Evolutionary conservation across 768 basidiomycete species (phyloP).

Genomic region (Tephrocybe sp.): DNA sequence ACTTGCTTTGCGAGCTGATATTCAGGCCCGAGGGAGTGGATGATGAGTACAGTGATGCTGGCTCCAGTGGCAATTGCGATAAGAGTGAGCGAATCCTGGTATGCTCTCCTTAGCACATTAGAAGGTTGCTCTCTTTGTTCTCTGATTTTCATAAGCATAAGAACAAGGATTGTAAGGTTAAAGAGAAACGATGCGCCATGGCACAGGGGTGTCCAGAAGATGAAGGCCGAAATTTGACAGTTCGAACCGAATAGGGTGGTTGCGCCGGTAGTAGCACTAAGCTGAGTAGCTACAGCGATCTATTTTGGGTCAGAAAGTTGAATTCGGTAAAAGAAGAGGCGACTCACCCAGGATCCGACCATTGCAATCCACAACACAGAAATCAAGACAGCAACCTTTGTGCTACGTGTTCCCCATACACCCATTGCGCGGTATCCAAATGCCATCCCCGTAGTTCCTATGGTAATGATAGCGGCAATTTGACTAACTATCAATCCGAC

Average conservation of each 20-base stretch:
- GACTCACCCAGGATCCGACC: constrained; percentile 12
- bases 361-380: constrained; percentile 4
- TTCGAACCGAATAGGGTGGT: constrained; percentile 13
- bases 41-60: constrained; percentile 4
- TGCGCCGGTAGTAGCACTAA: constrained; percentile 4
- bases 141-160: constrained; percentile 4
- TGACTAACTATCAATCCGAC: constrained; percentile 10
- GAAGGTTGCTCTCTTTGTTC: constrained; percentile 7
- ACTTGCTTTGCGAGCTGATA: constrained; percentile 11
- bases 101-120: background rate
- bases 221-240: constrained; percentile 4
- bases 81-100: constrained; percentile 5
- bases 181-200: constrained; percentile 11
- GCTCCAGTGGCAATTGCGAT: constrained; percentile 9
- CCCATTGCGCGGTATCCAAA: constrained; percentile 11
- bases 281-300: constrained; percentile 11
- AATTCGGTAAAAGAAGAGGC: background rate
- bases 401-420: constrained; percentile 6
- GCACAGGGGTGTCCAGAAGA: constrained; percentile 8
- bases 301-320: background rate
- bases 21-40: constrained; percentile 3
- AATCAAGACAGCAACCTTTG: background rate
- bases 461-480: constrained; percentile 2
- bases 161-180: constrained; percentile 8
- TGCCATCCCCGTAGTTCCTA: constrained; percentile 9